Evolutionary conservation across 1,139 yeast genomes (phyloP).

Genomic region (Taphrina deformans): DNA sequence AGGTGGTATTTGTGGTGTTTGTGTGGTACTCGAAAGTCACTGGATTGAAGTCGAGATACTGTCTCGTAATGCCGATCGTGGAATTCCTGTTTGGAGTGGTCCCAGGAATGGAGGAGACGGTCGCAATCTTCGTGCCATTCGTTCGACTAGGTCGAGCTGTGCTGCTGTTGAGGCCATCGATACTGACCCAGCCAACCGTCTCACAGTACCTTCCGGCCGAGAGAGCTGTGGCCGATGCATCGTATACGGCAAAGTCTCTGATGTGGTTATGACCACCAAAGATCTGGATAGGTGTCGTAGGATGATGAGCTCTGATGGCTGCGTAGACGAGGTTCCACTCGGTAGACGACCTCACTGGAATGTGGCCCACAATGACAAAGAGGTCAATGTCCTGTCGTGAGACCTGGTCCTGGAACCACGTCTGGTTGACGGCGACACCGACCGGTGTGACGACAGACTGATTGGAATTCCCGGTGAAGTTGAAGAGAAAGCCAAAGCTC

Average conservation of each 20-base stretch:
- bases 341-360: constrained; percentile 67
- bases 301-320: constrained; percentile 58
- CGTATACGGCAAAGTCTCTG: constrained; percentile 74
- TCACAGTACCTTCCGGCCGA: constrained; percentile 94
- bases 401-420: constrained; percentile 65
- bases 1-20: constrained; percentile 42
- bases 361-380: constrained; percentile 77
- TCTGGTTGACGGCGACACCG: constrained; percentile 54
- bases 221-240: constrained; percentile 66
- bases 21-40: constrained; percentile 70
- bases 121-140: constrained; percentile 33
- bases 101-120: constrained; percentile 20
- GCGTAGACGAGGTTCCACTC: constrained; percentile 56
- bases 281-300: constrained; percentile 69
- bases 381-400: constrained; percentile 48
- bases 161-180: constrained; percentile 47
- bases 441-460: constrained; percentile 68
- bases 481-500: constrained; percentile 77
- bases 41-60: constrained; percentile 66
- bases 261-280: constrained; percentile 96
- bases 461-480: constrained; percentile 63
- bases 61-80: constrained; percentile 33
- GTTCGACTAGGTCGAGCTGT: constrained; percentile 3
- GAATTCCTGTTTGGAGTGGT: constrained; percentile 32
- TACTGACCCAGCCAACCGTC: constrained; percentile 82